phyloP scores from a whole-genome alignment of 2,329 filamentous ascomycete species.

The Xylariaceae sp. region DNA sequence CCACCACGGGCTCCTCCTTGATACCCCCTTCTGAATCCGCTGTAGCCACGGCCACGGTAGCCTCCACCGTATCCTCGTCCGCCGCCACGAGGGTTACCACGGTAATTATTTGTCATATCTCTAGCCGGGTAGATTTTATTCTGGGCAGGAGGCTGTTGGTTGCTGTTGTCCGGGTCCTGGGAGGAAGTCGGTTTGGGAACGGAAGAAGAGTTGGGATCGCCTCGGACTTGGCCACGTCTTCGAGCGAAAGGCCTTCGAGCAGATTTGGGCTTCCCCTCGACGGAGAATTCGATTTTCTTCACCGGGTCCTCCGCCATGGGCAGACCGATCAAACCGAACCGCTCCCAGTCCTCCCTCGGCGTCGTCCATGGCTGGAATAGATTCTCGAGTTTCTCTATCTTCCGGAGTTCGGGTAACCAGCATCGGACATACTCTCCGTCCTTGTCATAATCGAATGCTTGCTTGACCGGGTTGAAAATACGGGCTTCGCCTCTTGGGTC shows the following conservation, averaged over 20 bases:
- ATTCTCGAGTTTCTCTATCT: slow-evolving; percentile 50
- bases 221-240: slow-evolving; percentile 29
- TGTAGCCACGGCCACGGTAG: slow-evolving; percentile 24
- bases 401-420: slow-evolving; percentile 66
- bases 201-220: slow-evolving; percentile 9
- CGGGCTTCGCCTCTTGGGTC: slow-evolving; percentile 67
- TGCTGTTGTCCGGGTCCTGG: not conserved
- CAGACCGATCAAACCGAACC: slow-evolving; percentile 52
- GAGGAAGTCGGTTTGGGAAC: slow-evolving; percentile 5
- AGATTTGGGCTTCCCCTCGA: slow-evolving; percentile 47
- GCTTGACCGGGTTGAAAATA: slow-evolving; percentile 80
- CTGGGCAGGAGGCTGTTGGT: slow-evolving; percentile 1
- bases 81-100: slow-evolving; percentile 27
- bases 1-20: slow-evolving; percentile 27
- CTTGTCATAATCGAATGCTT: slow-evolving; percentile 72
- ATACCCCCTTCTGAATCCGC: slow-evolving; percentile 24
- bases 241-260: slow-evolving; percentile 35
- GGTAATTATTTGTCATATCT: slow-evolving; percentile 12
- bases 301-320: slow-evolving; percentile 65
- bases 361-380: slow-evolving; percentile 70
- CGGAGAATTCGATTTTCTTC: slow-evolving; percentile 59
- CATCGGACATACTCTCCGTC: slow-evolving; percentile 65
- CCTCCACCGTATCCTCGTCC: slow-evolving; percentile 25
- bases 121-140: not conserved
- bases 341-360: slow-evolving; percentile 52